A percentile compares a stretch with the other conserved stretches of the same genome.
Evolutionary conservation across 1,284 basidiomycete species (phyloP).

Genomic region (Cystobasidium pallidum): DNA sequence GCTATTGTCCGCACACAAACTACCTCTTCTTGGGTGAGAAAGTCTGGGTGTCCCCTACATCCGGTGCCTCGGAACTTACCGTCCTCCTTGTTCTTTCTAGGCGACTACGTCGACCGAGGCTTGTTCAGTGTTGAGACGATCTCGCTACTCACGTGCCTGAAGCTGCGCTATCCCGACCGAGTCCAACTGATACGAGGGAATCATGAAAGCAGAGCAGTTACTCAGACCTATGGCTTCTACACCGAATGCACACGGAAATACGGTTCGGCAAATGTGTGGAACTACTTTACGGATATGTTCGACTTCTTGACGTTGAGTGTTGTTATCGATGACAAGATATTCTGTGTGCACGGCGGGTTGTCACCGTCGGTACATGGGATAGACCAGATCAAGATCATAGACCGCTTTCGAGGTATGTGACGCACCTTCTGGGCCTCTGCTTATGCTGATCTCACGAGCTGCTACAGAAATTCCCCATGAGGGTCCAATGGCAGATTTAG

Average conservation of each 20-base stretch:
- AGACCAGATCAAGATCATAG: slow-evolving; percentile 99
- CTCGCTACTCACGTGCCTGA: slow-evolving; percentile 93
- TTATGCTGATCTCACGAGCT: slow-evolving; percentile 22
- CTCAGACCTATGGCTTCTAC: slow-evolving; percentile 99
- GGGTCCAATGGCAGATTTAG: slow-evolving; percentile 99
- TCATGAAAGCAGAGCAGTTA: slow-evolving; percentile 96
- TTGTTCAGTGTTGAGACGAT: slow-evolving; percentile 98
- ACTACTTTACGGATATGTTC: slow-evolving; percentile 99
- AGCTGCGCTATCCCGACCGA: slow-evolving; percentile 93
- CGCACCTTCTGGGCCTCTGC: too few relatives aligned
- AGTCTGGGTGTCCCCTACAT: too few relatives aligned
- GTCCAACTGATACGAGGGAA: slow-evolving; percentile 97
- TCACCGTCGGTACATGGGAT: slow-evolving; percentile 98
- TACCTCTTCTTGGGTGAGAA: slow-evolving; percentile 78
- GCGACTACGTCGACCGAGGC: slow-evolving; percentile 97
- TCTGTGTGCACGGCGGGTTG: slow-evolving; percentile 96
- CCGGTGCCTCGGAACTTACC: too few relatives aligned
- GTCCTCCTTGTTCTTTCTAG: too few relatives aligned
- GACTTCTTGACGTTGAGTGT: slow-evolving; percentile 97
- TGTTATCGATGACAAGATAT: slow-evolving; percentile 98
- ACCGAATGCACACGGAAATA: slow-evolving; percentile 98
- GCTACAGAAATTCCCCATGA: slow-evolving; percentile 93
- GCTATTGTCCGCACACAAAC: slow-evolving; percentile 93
- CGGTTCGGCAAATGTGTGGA: slow-evolving; percentile 94
- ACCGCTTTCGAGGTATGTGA: slow-evolving; percentile 83